Conservation (phyloP, 2,329 filamentous ascomycete genomes). For the Phaeosphaeriaceae sp. region DNA sequence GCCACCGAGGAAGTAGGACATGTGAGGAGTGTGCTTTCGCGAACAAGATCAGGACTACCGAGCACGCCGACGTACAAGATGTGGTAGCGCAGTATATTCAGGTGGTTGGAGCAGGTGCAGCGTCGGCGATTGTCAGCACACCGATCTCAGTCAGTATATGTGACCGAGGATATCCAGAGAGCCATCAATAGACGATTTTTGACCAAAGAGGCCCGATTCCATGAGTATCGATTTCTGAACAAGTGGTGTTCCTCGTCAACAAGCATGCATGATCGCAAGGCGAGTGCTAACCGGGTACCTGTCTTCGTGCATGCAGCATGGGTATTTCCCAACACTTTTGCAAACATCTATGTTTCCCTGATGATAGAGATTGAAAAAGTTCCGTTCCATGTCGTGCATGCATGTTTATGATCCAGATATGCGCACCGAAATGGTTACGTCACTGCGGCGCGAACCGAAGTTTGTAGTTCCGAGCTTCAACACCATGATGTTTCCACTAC, state of each 20-base stretch:
- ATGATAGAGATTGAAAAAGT: not conserved
- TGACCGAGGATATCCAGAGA: not conserved
- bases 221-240: too few relatives aligned
- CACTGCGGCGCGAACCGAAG: conserved; percentile 25
- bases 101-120: not conserved
- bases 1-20: conserved; percentile 56
- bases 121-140: not conserved
- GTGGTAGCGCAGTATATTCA: not conserved
- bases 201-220: too few relatives aligned
- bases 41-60: not conserved
- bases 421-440: conserved; percentile 23
- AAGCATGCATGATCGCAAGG: not conserved
- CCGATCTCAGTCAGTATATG: not conserved
- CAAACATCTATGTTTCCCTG: not conserved
- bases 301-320: not conserved
- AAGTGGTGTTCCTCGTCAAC: too few relatives aligned
- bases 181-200: not conserved
- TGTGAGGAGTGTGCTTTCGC: not conserved
- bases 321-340: not conserved
- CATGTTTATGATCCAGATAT: not conserved
- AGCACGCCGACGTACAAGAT: not conserved
- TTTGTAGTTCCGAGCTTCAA: conserved; percentile 5
- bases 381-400: not conserved
- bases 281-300: not conserved
- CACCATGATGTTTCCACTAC: not conserved